A percentile compares a stretch with the other conserved stretches of the same genome.
Evolutionary conservation across 192 early-diverging fungal genomes (phyloP).

Genomic region (Coemansia erecta): DNA sequence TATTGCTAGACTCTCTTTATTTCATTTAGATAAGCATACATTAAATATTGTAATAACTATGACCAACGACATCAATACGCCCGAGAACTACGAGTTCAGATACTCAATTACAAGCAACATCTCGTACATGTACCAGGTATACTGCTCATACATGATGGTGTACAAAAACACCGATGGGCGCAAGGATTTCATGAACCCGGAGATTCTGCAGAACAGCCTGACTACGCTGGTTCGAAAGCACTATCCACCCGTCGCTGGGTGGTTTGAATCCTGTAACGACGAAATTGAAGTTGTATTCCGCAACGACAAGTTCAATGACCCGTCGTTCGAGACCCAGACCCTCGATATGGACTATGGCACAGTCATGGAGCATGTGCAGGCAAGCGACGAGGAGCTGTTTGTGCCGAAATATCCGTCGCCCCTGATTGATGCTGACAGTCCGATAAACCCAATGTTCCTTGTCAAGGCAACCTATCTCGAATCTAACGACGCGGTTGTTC

Average conservation of each 20-base stretch:
- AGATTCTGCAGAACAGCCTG: conserved; percentile 20
- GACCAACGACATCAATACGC: not conserved
- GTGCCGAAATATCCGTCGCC: conserved; percentile 20
- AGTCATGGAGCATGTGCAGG: conserved; percentile 14
- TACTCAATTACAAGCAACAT: conserved; percentile 36
- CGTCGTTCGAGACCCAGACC: conserved; percentile 30
- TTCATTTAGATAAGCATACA: not conserved
- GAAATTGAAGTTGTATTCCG: conserved; percentile 35
- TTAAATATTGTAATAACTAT: not conserved
- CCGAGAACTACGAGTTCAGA: conserved; percentile 15
- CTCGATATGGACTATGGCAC: conserved; percentile 19
- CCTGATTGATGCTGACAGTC: conserved; percentile 12
- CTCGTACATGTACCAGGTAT: conserved; percentile 50
- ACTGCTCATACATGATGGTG: conserved; percentile 47
- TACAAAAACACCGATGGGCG: conserved; percentile 20
- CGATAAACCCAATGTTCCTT: conserved; percentile 39
- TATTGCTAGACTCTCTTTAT: not conserved
- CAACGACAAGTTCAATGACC: conserved; percentile 37
- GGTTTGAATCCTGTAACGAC: conserved; percentile 24
- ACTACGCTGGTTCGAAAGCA: conserved; percentile 29
- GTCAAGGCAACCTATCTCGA: conserved; percentile 34
- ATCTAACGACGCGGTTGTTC: conserved; percentile 17
- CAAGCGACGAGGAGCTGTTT: conserved; percentile 34
- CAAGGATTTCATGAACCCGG: conserved; percentile 18
- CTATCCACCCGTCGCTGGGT: conserved; percentile 41